A percentile compares a stretch with the other conserved stretches of the same genome.
These are phyloP conservation scores for Licmophora abbreviata DNA, from an alignment of 108 stramenopile genomes.

Conservation along the genomic window DNA sequence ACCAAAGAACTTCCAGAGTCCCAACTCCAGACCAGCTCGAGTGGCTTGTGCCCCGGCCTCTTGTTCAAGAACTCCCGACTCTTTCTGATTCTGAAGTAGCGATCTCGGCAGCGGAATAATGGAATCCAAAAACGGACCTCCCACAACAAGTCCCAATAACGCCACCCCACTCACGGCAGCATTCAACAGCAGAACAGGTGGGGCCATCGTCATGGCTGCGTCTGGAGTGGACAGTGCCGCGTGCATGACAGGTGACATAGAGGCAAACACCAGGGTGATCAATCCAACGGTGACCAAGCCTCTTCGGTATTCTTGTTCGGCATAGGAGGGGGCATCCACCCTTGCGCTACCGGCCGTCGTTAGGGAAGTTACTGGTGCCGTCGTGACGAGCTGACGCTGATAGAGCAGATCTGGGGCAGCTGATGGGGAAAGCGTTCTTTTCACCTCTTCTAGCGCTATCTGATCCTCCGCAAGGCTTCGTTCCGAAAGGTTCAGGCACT, in stretches of 20 bases:
- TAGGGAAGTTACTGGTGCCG: too few species aligned
- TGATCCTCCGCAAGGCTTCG: too few species aligned
- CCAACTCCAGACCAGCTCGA: constrained; percentile 35
- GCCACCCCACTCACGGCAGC: constrained; percentile 55
- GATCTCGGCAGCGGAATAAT: constrained; percentile 34
- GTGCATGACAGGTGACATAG: constrained; percentile 58
- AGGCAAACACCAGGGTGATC: constrained; percentile 59
- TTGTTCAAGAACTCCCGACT: constrained; percentile 6
- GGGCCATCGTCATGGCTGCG: constrained; percentile 3
- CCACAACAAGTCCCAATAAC: constrained; percentile 37
- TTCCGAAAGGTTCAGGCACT: too few species aligned
- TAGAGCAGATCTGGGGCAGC: too few species aligned
- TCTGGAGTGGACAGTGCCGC: constrained; percentile 39
- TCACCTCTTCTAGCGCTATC: too few species aligned
- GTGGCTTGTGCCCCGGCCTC: constrained; percentile 2
- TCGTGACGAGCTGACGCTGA: too few species aligned
- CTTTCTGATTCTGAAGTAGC: constrained; percentile 2
- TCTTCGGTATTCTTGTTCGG: constrained; percentile 34
- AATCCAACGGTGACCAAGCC: constrained; percentile 61
- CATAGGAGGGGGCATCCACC: too few species aligned
- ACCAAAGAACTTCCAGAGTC: constrained; percentile 62
- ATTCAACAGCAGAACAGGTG: constrained; percentile 60
- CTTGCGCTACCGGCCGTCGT: too few species aligned
- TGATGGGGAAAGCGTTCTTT: too few species aligned
- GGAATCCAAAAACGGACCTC: constrained; percentile 33